Evolutionary conservation across 805 yeast genomes (phyloP).

Genomic region (Monosporozyma siamensis): DNA sequence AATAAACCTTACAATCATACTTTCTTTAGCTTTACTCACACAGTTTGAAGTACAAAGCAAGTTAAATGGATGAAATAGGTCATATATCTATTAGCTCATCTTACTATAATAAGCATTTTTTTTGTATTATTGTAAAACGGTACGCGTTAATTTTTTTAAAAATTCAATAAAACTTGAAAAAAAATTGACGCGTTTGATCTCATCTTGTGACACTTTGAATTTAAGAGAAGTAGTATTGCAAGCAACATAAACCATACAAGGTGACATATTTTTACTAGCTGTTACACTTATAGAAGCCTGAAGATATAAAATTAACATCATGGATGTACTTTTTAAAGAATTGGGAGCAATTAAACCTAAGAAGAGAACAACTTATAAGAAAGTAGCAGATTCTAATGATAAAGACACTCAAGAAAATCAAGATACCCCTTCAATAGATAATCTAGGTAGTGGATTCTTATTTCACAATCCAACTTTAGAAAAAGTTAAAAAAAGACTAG

Average conservation of each 20-base stretch:
- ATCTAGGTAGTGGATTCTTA: slow-evolving; percentile 17
- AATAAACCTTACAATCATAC: background rate
- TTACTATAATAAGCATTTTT: too few species aligned
- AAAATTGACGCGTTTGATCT: background rate
- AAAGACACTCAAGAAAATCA: slow-evolving; percentile 7
- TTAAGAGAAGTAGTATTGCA: too few species aligned
- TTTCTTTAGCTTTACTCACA: too few species aligned
- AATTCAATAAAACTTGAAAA: too few species aligned
- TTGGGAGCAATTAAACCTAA: slow-evolving; percentile 9
- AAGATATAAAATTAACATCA: slow-evolving; percentile 3
- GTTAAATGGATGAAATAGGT: too few species aligned
- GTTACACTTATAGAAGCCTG: background rate
- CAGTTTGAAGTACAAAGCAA: too few species aligned
- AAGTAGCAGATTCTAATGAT: slow-evolving; percentile 7
- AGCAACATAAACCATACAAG: too few species aligned
- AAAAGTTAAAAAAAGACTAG: slow-evolving; percentile 19
- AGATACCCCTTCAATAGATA: slow-evolving; percentile 1
- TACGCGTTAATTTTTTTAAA: background rate
- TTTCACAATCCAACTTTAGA: slow-evolving; percentile 16
- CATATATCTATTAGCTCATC: too few species aligned
- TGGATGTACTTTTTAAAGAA: slow-evolving; percentile 21
- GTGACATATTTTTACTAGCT: too few species aligned
- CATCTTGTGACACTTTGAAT: too few species aligned
- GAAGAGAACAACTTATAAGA: slow-evolving; percentile 21
- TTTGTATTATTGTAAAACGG: background rate